Percentiles rank a stretch among this genome's conserved stretches.
These are phyloP conservation scores for Wolfiporia cocos DNA, from an alignment of 1,284 basidiomycete species.

Conservation along the genomic window DNA sequence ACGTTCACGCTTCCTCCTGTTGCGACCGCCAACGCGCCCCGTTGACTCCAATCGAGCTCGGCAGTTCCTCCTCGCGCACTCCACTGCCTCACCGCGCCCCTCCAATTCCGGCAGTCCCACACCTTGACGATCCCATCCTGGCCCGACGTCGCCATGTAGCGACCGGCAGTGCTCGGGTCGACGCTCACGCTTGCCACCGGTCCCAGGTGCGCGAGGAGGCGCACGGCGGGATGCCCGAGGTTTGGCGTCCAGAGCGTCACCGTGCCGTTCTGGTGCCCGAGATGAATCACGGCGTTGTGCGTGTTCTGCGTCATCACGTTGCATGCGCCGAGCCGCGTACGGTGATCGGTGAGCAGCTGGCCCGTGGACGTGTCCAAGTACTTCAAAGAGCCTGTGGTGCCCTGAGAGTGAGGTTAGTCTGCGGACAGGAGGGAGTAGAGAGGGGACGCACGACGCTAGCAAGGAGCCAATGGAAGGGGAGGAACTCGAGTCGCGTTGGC, in stretches of 20 bases:
- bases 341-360: slow-evolving; percentile 80
- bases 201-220: slow-evolving; percentile 87
- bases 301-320: slow-evolving; percentile 87
- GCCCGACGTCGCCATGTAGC: slow-evolving; percentile 90
- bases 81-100: slow-evolving; percentile 82
- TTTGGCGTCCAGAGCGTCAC: slow-evolving; percentile 98
- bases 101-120: slow-evolving; percentile 97
- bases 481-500: slow-evolving; percentile 85
- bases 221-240: slow-evolving; percentile 85
- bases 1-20: slow-evolving; percentile 83
- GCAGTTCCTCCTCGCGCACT: slow-evolving; percentile 54
- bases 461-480: slow-evolving; percentile 95
- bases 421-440: slow-evolving; percentile 1
- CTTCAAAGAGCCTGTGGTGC: slow-evolving; percentile 86
- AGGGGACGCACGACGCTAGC: slow-evolving; percentile 66
- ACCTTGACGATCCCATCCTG: slow-evolving; percentile 88
- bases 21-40: slow-evolving; percentile 80
- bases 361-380: slow-evolving; percentile 98
- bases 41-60: slow-evolving; percentile 74
- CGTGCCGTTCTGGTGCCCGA: slow-evolving; percentile 89
- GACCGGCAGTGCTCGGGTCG: slow-evolving; percentile 78
- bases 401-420: slow-evolving; percentile 36
- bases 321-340: slow-evolving; percentile 88
- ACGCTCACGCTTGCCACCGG: slow-evolving; percentile 81
- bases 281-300: slow-evolving; percentile 89